Base-by-base conservation (phyloP, 2,329 filamentous ascomycete species). In the Pseudopithomyces chartarum region DNA sequence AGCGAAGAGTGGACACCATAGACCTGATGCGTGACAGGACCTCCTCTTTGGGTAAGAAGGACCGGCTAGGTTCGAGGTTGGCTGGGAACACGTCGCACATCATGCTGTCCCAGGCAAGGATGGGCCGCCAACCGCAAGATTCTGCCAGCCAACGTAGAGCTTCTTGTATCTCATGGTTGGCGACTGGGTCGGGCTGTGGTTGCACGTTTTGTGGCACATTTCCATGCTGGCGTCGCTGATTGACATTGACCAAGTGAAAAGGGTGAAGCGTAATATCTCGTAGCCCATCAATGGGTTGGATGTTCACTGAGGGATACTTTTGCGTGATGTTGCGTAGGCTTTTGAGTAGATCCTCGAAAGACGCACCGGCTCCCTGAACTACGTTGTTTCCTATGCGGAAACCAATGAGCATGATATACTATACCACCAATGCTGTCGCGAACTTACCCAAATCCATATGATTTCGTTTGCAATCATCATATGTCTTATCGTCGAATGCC, bases 11-110 rank as follows among this genome's bases (percentile, higher is more conserved):
- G 20, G 63, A 44, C 11, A 74, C 61, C 70, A 73, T 74, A 34
- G 60, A 58, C 29, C 66, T 62, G 39, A 75, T 73, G 23, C 70
- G 67, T 6, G 61, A 61, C 6, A 75, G 40, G 13, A 74, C 63
- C 17, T 75, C 69, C 13, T 59, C 53, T 51, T 74, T 75, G 2
- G 70, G 67, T 5, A 73, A 64, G 40, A 73, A 65, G 1, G 63
- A 64, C 34, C 66, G 61, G 34, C 48, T 66, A 10, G 65, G 62
- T 48, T 73, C 70, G 15, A 74, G 62, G 48, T 75, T 75, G 1
- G 65, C 68, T 6, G 73, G 73, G 33, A 75, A 75, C 1, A 71
- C 72, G 43, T 75, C 73, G 51, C 69, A 74, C 71, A 74, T 73
- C 69, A 75, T 67, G 29, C 42, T 62, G 17, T 73, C 71, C 73